Conservation (phyloP, 2,329 filamentous ascomycete genomes). For the Ascosphaera aggregata region DNA sequence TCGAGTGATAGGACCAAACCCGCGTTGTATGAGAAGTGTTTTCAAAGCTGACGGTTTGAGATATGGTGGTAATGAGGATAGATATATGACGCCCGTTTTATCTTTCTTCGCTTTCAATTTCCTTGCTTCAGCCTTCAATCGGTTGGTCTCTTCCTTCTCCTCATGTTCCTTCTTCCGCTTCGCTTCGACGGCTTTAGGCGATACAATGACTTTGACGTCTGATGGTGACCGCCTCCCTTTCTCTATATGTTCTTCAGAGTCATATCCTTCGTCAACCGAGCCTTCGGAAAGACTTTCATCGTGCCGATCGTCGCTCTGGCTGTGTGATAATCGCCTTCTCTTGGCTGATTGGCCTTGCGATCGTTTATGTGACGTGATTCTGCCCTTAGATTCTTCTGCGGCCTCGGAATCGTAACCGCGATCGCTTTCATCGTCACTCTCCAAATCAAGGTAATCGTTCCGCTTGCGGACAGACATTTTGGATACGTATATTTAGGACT, state of each 20-base stretch:
- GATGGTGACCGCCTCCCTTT: too few species aligned
- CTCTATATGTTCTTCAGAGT: slow-evolving; percentile 3
- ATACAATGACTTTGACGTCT: too few species aligned
- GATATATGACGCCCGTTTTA: slow-evolving; percentile 21
- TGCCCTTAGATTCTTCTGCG: slow-evolving; percentile 17
- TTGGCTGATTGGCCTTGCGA: slow-evolving; percentile 10
- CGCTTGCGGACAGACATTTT: slow-evolving; percentile 16
- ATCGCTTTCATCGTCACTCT: slow-evolving; percentile 15
- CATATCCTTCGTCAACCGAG: slow-evolving; percentile 6
- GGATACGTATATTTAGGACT: background rate
- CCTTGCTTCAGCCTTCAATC: slow-evolving; percentile 6
- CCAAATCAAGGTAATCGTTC: slow-evolving; percentile 18
- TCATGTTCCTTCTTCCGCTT: background rate
- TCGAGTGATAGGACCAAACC: slow-evolving; percentile 20
- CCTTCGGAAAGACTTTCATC: slow-evolving; percentile 7
- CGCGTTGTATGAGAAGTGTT: slow-evolving; percentile 16
- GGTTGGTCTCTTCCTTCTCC: slow-evolving; percentile 2
- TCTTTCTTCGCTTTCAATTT: slow-evolving; percentile 7
- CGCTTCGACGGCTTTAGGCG: background rate
- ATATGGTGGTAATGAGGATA: slow-evolving; percentile 23
- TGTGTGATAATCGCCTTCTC: slow-evolving; percentile 8
- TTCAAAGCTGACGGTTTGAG: slow-evolving; percentile 25
- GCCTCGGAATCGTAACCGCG: slow-evolving; percentile 23
- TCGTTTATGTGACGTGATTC: slow-evolving; percentile 3
- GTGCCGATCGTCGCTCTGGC: slow-evolving; percentile 3